Evolutionary conservation across 148 eudicot species (phyloP).

Genomic region (Vaccinium myrtillus): DNA sequence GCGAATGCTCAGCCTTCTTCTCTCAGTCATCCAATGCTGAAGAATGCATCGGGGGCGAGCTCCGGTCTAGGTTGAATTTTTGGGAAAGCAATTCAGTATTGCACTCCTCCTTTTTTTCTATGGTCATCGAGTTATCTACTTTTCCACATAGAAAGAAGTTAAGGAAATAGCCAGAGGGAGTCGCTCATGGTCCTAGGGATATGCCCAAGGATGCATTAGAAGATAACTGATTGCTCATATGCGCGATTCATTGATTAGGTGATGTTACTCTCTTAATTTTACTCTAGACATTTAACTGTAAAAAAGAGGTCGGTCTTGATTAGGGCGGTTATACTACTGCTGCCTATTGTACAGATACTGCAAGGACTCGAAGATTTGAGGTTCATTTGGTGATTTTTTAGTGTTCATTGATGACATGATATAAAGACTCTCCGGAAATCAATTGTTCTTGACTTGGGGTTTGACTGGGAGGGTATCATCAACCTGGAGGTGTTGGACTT

Average conservation of each 20-base stretch:
- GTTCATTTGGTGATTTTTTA: not conserved
- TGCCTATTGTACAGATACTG: constrained; percentile 19
- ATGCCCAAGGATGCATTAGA: constrained; percentile 9
- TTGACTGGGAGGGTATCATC: no score
- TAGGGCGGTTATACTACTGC: constrained; percentile 3
- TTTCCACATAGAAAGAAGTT: not conserved
- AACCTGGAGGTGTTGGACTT: not conserved
- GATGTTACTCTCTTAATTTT: not conserved
- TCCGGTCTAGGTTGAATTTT: constrained; percentile 44
- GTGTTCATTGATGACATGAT: not conserved
- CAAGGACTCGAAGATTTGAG: constrained; percentile 1
- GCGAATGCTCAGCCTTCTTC: constrained; percentile 50
- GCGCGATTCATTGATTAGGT: not conserved
- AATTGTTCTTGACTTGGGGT: not conserved
- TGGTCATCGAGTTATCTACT: not conserved
- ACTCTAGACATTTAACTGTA: constrained; percentile 9
- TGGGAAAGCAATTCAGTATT: not conserved
- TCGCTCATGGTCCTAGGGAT: not conserved
- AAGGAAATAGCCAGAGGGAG: not conserved
- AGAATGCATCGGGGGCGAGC: constrained; percentile 44
- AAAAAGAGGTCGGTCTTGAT: not conserved
- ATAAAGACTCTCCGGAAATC: not conserved
- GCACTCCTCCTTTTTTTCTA: not conserved
- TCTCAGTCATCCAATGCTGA: constrained; percentile 52
- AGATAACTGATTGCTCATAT: not conserved